Evolutionary conservation across 352 stramenopile genomes (phyloP).

Genomic region (Phytophthora fragariae): DNA sequence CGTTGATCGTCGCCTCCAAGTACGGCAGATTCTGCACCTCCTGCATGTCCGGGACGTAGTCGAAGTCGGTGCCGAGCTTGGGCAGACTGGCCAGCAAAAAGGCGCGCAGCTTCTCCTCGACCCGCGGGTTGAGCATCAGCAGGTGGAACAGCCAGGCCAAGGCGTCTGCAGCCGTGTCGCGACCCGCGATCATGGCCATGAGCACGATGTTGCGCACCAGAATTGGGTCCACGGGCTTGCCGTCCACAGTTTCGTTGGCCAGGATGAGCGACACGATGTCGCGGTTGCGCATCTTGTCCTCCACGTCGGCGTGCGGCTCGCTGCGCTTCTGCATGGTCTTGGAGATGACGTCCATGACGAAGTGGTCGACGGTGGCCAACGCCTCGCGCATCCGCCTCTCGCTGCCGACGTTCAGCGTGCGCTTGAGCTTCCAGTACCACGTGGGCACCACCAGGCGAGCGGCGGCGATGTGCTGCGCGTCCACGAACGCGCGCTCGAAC

Average conservation of each 20-base stretch:
- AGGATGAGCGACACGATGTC: constrained; percentile 49
- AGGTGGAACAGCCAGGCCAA: constrained; percentile 50
- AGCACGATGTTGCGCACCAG: constrained; percentile 72
- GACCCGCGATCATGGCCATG: constrained; percentile 68
- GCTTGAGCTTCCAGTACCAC: constrained; percentile 49
- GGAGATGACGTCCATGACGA: constrained; percentile 42
- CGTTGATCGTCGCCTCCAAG: constrained; percentile 48
- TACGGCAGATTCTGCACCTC: constrained; percentile 39
- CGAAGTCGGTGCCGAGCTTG: constrained; percentile 25
- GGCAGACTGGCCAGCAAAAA: constrained; percentile 40
- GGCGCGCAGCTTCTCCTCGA: constrained; percentile 40
- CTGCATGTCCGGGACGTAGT: constrained; percentile 19
- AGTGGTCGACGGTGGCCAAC: constrained; percentile 12
- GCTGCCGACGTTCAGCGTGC: constrained; percentile 42
- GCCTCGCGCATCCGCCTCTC: constrained; percentile 14
- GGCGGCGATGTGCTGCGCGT: constrained; percentile 30
- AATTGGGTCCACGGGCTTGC: constrained; percentile 33
- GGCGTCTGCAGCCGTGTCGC: constrained; percentile 62
- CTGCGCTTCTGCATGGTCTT: constrained; percentile 34
- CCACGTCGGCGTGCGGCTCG: background rate
- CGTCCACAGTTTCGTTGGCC: constrained; percentile 33
- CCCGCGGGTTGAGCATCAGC: constrained; percentile 51
- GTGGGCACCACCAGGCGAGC: constrained; percentile 30
- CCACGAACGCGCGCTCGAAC: constrained; percentile 43
- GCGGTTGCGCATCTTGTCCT: constrained; percentile 11